phyloP scores from a whole-genome alignment of 2,329 filamentous ascomycete species.

The Aspergillus piperis region DNA sequence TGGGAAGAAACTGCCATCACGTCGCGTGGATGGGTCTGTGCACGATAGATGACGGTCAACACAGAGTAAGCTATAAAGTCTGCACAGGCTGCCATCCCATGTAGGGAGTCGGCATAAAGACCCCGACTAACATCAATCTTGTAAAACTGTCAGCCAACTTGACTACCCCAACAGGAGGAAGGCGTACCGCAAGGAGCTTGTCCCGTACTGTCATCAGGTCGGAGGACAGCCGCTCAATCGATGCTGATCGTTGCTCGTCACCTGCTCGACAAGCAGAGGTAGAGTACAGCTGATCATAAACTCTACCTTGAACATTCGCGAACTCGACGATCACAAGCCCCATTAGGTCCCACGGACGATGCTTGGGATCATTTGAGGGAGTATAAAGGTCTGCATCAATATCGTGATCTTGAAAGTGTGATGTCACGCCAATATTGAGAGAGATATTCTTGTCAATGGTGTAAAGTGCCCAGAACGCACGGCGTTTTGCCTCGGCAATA shows the following conservation, averaged over 20 bases:
- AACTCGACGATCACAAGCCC: slow-evolving; percentile 26
- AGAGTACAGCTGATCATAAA: slow-evolving; percentile 30
- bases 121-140: slow-evolving; percentile 26
- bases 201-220: slow-evolving; percentile 27
- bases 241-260: slow-evolving; percentile 14
- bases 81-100: slow-evolving; percentile 29
- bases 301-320: slow-evolving; percentile 25
- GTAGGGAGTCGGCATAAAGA: slow-evolving; percentile 27
- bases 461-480: slow-evolving; percentile 30
- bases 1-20: slow-evolving; percentile 28
- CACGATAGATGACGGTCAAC: slow-evolving; percentile 27
- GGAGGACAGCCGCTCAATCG: slow-evolving; percentile 24
- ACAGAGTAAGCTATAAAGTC: slow-evolving; percentile 30
- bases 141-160: neutral
- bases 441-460: slow-evolving; percentile 31
- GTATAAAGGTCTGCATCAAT: slow-evolving; percentile 26
- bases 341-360: slow-evolving; percentile 28
- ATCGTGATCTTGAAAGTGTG: slow-evolving; percentile 32
- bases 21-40: slow-evolving; percentile 25
- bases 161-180: neutral
- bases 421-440: slow-evolving; percentile 26
- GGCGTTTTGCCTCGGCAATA: slow-evolving; percentile 24
- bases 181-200: slow-evolving; percentile 23
- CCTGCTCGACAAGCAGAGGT: slow-evolving; percentile 18
- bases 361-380: slow-evolving; percentile 20